phyloP scores from a whole-genome alignment of 805 yeast genomes.

The Candida xiaguanensis region DNA sequence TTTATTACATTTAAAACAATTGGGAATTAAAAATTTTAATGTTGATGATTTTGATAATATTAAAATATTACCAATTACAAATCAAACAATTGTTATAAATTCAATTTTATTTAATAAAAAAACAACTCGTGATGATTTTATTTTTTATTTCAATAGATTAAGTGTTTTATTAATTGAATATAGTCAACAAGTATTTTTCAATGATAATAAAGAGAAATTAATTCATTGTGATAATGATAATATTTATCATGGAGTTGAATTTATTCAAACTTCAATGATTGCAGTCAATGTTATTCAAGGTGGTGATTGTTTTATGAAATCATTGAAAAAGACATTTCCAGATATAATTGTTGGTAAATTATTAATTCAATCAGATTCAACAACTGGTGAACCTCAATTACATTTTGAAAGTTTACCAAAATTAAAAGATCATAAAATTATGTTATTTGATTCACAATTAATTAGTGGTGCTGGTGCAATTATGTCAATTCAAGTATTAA shows the following conservation, averaged over 20 bases:
- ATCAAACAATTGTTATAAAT: slow-evolving; percentile 69
- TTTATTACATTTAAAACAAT: slow-evolving; percentile 53
- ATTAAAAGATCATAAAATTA: slow-evolving; percentile 36
- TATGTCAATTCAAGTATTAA: slow-evolving; percentile 86
- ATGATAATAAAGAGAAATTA: background rate
- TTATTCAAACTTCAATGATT: slow-evolving; percentile 45
- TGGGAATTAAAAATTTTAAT: slow-evolving; percentile 45
- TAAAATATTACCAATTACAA: slow-evolving; percentile 43
- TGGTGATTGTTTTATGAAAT: slow-evolving; percentile 87
- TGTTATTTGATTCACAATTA: slow-evolving; percentile 82
- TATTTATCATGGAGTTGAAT: slow-evolving; percentile 37
- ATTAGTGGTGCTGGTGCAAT: slow-evolving; percentile 91
- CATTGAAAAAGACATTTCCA: slow-evolving; percentile 73
- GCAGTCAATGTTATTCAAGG: slow-evolving; percentile 83
- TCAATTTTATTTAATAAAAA: slow-evolving; percentile 59
- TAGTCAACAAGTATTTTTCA: slow-evolving; percentile 58
- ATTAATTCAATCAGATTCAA: slow-evolving; percentile 80
- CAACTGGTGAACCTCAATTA: slow-evolving; percentile 91
- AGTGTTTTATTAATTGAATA: slow-evolving; percentile 63
- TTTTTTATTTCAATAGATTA: slow-evolving; percentile 83
- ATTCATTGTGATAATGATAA: background rate
- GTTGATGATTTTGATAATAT: slow-evolving; percentile 25
- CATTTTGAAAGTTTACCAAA: slow-evolving; percentile 76
- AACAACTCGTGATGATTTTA: slow-evolving; percentile 70
- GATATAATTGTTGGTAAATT: slow-evolving; percentile 78